Evolutionary conservation across 345 rosid genomes (phyloP), one percentile per base, ranked within the genome.

Genomic region (Salix arbutifolia): DNA sequence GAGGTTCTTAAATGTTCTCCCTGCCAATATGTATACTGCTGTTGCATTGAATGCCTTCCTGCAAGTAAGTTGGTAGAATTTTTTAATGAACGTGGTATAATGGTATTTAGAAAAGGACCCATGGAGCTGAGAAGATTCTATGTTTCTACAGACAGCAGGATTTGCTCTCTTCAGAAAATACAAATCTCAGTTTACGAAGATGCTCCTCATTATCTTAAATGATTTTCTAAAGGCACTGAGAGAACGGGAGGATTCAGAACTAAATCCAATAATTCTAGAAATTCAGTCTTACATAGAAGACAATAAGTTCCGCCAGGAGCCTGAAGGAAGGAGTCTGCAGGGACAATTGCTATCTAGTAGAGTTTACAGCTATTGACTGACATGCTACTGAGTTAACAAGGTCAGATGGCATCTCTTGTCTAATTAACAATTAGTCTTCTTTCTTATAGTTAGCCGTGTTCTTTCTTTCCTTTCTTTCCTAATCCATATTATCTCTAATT

Each of bases 11-110:
- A 87, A 90, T 85, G 74, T 78, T 21, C 87, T 91, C 48, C 87
- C 97, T 58, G 91, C 94, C 35, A 91, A 92, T 74, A 82, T 74
- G 75, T 93, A 80, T 67, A 92, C 97, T 8, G 92, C 91, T n/a
- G 85, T 85, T 65, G 97, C 97, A 25, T 80, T 93, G 83, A 88
- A 85, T 58, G 85, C 94, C 69, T 93, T 96, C 83, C 86, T 90
- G 76, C 84, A 83, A 81, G 96, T 91, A 86, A 83, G 84, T 85
- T 74, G 71, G 23, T 38, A 28, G 30, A 70, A 11, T 70, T 65
- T 48, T 21, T n/a, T 33, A 4, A 48, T 53, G n/a, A 30, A 78
- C 35, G 31, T 44, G 17, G 8, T 73, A 35, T 42, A 30, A 23
- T 37, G 37, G 40, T 77, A n/a, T 35, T 18, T 62, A 28, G 6